Base-by-base conservation (phyloP, 176 grass and related monocot genomes). In the Aegilops tauschii region DNA sequence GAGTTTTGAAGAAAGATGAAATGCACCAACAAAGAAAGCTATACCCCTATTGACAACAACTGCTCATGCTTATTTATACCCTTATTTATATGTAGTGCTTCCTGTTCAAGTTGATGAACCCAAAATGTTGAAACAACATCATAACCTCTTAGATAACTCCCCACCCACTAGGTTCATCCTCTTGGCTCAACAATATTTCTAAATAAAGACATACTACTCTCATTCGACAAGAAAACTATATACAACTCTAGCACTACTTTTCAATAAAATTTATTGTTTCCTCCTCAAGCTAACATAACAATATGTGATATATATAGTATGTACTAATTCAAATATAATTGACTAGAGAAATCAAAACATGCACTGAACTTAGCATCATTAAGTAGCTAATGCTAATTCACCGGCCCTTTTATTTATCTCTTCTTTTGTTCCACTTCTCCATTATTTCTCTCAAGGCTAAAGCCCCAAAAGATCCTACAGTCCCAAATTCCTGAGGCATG, bases 51-150 rank as follows among this genome's bases (percentile, higher is more conserved):
- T 65, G 16, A 17, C 8, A 69, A 8, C 25, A 50, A 90, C 20
- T 67, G 34, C 23, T 36, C 2, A 9, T 80, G 36, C 59, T 18
- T 54, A 52, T 54, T 54, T 54, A 54, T 54, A 54, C 50, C 16
- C 16, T 83, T 80, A 61, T 84, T 84, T 80, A 87, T 87, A 61
- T 9, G 44, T n/a, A 69, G 30, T 61, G 75, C 27, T 49, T n/a
- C 27, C 50, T 30, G 61, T 84, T 76, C 21, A 61, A 87, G 61
- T 80, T 84, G 76, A 69, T 91, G 36, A 84, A 50, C 25, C 59
- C 61, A 68, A 75, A 80, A 87, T 76, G 21, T 63, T 87, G 89
- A 80, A 76, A 39, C 25, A 81, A 70, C 81, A 85, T 69, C 82
- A 70, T 76, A 88, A 65, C 77, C 50, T 37, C 69, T 37, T 71